Conservation (phyloP, 139 green algal species). For the Auxenochlorella pyrenoidosa region DNA sequence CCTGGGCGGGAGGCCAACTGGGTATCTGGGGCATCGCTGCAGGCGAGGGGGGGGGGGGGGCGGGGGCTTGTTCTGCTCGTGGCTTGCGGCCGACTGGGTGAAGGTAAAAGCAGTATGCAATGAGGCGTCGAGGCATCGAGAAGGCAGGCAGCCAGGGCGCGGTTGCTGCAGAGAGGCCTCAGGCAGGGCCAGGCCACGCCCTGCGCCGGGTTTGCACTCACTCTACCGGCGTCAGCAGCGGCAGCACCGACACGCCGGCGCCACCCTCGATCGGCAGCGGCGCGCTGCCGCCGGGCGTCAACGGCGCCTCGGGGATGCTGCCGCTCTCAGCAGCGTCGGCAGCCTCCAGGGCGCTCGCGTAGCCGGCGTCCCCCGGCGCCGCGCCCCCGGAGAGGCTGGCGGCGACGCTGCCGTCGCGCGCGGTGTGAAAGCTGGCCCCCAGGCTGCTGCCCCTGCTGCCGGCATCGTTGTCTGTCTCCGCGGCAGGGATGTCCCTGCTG, state of each 20-base stretch:
- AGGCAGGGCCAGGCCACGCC: background rate
- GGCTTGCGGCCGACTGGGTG: too few species aligned
- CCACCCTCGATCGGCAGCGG: background rate
- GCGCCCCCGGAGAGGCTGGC: background rate
- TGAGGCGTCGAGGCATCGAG: background rate
- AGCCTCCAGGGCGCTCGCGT: background rate
- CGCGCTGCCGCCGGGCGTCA: background rate
- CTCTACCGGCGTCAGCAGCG: slow-evolving; percentile 18
- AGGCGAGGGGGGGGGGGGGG: background rate
- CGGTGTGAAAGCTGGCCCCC: too few species aligned
- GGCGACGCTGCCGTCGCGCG: too few species aligned
- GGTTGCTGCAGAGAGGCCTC: background rate
- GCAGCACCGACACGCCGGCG: background rate
- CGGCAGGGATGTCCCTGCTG: too few species aligned
- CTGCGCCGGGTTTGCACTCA: background rate
- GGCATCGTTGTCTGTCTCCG: background rate
- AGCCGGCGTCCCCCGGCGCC: background rate
- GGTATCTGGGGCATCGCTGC: background rate
- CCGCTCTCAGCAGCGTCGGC: background rate
- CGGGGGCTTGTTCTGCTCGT: too few species aligned
- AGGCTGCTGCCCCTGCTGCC: too few species aligned
- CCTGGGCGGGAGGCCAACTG: background rate
- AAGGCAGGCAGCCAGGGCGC: background rate
- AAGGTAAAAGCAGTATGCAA: too few species aligned
- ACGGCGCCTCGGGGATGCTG: background rate